phyloP scores from a whole-genome alignment of 1,284 basidiomycete genomes.

The Ceratobasidium sp. region DNA sequence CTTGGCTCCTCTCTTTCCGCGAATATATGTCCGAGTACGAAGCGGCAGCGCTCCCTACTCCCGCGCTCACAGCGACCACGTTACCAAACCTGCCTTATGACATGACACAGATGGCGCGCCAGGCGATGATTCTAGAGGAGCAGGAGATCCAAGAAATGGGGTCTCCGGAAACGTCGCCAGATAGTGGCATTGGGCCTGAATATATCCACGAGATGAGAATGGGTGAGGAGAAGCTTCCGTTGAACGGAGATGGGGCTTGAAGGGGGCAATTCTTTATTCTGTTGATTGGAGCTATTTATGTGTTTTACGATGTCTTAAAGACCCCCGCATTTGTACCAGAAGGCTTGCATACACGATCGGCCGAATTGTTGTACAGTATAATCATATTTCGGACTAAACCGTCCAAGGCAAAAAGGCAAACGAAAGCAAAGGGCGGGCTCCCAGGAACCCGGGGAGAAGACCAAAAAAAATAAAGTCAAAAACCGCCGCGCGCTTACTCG shows the following conservation, averaged over 20 bases:
- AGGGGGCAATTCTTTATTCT: background rate
- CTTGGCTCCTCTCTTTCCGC: conserved; percentile 89
- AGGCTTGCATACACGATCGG: conserved; percentile 38
- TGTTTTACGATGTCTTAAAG: conserved; percentile 4
- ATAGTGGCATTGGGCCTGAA: conserved; percentile 21
- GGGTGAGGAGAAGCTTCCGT: conserved; percentile 17
- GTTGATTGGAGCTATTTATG: conserved; percentile 16
- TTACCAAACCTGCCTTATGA: conserved; percentile 60
- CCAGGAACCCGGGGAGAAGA: conserved; percentile 8
- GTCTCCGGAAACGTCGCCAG: conserved; percentile 40
- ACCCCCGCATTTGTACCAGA: conserved; percentile 39
- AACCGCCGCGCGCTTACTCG: conserved; percentile 45
- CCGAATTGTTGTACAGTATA: conserved; percentile 43
- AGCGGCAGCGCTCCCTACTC: conserved; percentile 50
- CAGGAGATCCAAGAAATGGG: conserved; percentile 58
- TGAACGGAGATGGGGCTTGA: conserved; percentile 4
- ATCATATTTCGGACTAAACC: conserved; percentile 8
- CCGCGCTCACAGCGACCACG: conserved; percentile 34
- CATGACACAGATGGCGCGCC: conserved; percentile 64
- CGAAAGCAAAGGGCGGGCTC: conserved; percentile 19
- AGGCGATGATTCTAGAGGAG: conserved; percentile 67
- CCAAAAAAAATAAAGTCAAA: conserved; percentile 6
- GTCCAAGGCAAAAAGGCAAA: background rate
- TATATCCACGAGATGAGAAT: conserved; percentile 15
- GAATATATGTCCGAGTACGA: conserved; percentile 74